Conservation (phyloP, 1,284 basidiomycete genomes). For the Paramarasmius palmivorus region DNA sequence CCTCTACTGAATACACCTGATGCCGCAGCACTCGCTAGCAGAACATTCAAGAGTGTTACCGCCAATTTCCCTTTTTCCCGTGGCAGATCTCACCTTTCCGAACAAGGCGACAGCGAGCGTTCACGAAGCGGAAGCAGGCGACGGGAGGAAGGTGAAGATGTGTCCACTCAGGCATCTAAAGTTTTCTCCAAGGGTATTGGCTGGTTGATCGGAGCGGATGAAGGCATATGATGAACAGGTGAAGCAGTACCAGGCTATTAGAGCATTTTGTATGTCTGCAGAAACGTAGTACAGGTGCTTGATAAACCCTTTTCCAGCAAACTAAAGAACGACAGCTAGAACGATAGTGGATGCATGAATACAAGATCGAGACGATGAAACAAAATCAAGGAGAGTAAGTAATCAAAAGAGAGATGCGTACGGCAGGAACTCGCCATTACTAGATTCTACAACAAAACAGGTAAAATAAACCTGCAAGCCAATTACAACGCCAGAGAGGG, state of each 20-base stretch:
- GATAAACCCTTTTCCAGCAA: too few relatives aligned
- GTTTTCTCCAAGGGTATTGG: constrained; percentile 81
- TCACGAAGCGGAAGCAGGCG: constrained; percentile 43
- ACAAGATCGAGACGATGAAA: too few relatives aligned
- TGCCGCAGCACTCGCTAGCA: constrained; percentile 70
- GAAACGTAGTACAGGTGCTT: too few relatives aligned
- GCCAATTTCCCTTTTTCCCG: constrained; percentile 73
- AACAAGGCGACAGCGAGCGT: constrained; percentile 35
- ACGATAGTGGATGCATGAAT: too few relatives aligned
- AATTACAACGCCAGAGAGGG: constrained; percentile 11
- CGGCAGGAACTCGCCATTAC: too few relatives aligned
- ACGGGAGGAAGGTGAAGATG: constrained; percentile 53
- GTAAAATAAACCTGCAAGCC: background rate
- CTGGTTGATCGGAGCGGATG: constrained; percentile 84
- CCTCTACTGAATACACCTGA: constrained; percentile 68
- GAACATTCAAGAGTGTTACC: constrained; percentile 73
- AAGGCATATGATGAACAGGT: constrained; percentile 28
- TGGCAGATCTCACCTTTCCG: constrained; percentile 45
- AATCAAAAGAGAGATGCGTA: too few relatives aligned
- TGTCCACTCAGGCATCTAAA: constrained; percentile 70
- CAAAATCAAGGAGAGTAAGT: too few relatives aligned
- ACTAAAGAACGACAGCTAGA: too few relatives aligned
- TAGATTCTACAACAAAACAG: background rate
- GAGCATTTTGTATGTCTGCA: too few relatives aligned
- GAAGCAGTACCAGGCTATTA: background rate